Conservation (phyloP, 768 basidiomycete genomes). For the Termitomyces sp. region DNA sequence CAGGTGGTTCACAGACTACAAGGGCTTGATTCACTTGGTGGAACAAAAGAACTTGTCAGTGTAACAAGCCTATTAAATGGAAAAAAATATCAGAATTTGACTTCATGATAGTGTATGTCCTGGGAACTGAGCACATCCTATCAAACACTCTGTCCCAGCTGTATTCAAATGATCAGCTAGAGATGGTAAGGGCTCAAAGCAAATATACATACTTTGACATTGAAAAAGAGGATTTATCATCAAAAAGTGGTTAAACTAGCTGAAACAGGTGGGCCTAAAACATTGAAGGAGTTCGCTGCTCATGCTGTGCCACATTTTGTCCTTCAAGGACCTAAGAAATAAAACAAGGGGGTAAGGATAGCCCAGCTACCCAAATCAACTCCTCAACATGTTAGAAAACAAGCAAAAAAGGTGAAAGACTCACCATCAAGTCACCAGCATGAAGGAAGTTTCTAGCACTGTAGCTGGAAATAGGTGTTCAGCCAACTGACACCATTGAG, state of each 20-base stretch:
- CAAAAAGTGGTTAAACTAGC: background rate
- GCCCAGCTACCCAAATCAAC: too few species aligned
- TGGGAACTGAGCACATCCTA: slow-evolving; percentile 14
- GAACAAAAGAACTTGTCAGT: slow-evolving; percentile 5
- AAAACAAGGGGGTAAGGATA: too few species aligned
- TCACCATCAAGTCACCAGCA: too few species aligned
- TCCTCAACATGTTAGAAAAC: too few species aligned
- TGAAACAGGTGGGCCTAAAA: too few species aligned
- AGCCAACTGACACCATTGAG: too few species aligned
- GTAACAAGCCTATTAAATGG: slow-evolving; percentile 4
- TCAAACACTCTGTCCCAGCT: slow-evolving; percentile 30
- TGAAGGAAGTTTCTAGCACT: too few species aligned
- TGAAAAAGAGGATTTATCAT: background rate
- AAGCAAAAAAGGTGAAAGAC: too few species aligned
- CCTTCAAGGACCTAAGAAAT: too few species aligned
- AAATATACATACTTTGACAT: slow-evolving; percentile 14
- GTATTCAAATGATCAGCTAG: slow-evolving; percentile 11
- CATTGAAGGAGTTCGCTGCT: too few species aligned
- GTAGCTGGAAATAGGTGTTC: too few species aligned
- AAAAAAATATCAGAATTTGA: slow-evolving; percentile 14
- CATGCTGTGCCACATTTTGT: too few species aligned
- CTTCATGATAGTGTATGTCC: slow-evolving; percentile 13
- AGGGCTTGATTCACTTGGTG: background rate
- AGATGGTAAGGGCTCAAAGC: slow-evolving; percentile 11
- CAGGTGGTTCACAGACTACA: background rate